Evolutionary conservation across 1,284 basidiomycete genomes (phyloP), one percentile per base, ranked within the genome.

Genomic region (Sparassis latifolia): DNA sequence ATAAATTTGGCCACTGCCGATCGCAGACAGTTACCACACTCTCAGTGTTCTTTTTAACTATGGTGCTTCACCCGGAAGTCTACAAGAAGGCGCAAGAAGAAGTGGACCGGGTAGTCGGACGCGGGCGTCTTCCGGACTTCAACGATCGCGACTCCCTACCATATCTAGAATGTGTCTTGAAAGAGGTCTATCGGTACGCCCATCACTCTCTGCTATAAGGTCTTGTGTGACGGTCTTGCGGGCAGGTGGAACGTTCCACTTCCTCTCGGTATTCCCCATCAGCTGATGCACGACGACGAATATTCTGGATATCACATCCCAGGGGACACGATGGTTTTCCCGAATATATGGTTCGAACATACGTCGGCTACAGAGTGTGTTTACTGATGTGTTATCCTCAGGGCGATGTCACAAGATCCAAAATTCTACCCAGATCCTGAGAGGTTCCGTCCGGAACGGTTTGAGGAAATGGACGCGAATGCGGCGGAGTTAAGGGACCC

Each of bases 1-100:
- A 28, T 4, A n/a, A 46, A 4, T 20, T 5, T 12, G 33, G 3
- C 12, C 10, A 45, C 4, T n/a, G 27, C 5, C 2, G 48, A 27
- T 37, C n/a, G 20, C 50, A 77, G 71, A 77, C 67, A 2, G 69
- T 73, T 32, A 70, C 75, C 9, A 65, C 67, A 0, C 57, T 76
- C 51, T 65, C 67, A 20, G 66, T 69, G 2, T 73, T 73, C 42
- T 49, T 72, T 33, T 53, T 74, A 29, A 69, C 67, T 10, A 72
- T 73, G 72, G 62, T 67, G 37, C 58, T 73, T 12, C 61, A 70
- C 47, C 73, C 73, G 1, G 61, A 71, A n/a, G 63, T 64, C 4
- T 71, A 71, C 50, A 55, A 58, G 33, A 63, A 61, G 32, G 71
- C 70, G 2, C 75, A 74, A 46, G 62, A 59, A 44, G 75, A 78